Evolutionary conservation across 805 yeast species (phyloP), one percentile per base, ranked within the genome.

Genomic region (Zygotorulaspora florentina): DNA sequence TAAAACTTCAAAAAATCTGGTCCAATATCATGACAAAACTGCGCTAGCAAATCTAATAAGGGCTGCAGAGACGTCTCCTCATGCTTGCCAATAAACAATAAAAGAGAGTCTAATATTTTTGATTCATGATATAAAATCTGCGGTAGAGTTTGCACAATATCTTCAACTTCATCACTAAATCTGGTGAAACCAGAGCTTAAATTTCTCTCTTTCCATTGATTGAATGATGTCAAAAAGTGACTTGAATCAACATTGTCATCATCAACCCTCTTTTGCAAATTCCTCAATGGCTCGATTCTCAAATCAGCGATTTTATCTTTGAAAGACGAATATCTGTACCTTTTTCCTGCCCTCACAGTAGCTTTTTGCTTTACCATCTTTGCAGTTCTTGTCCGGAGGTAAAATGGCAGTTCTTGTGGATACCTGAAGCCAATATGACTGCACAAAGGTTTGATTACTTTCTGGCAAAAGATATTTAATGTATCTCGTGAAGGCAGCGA

Each of bases 1-100:
- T 87, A 89, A 58, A 70, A 88, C 8, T 77, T 78, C 71, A 88
- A 75, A 59, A 90, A 93, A 55, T 91, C 98, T 2, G 91, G 83
- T 8, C 96, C 97, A 51, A 91, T 69, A 69, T 91, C 99, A 56
- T 87, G 96, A 34, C 89, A 82, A 56, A 93, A 84, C 58, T 89
- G 95, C 0, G 96, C 78, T 18, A 89, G 63, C 8, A 85, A 67
- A 58, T 93, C 99, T 41, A 88, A 65, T 25, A 87, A 61, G 3
- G 98, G 91, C 62, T 89, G 93, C 37, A 86, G 67, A 1, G 96
- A 80, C 46, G 83, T 70, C 17, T 74, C 73, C 60, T 93, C 96
- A 50, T 81, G 78, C 30, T 70, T 66, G 13, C 63, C 57, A 31
- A 85, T 74, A 46, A 76, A 74, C 8, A 52, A 52, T 25, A 66